phyloP scores from a whole-genome alignment of 1,139 yeast species.

The Geotrichum restrictum region DNA sequence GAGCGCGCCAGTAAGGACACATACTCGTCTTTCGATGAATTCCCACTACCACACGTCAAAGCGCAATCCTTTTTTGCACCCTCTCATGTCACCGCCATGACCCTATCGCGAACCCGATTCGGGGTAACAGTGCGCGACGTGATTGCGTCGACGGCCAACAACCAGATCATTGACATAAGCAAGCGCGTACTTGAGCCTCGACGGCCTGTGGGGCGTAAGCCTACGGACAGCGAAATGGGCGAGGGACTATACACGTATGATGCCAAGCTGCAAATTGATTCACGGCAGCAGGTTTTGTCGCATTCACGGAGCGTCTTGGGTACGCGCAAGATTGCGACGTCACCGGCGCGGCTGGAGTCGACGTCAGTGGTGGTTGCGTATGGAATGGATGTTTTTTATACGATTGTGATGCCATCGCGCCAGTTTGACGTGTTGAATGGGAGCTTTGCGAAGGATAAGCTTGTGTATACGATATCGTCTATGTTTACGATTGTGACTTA shows the following conservation, averaged over 20 bases:
- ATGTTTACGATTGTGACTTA: slow-evolving; percentile 48
- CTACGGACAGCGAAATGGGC: slow-evolving; percentile 51
- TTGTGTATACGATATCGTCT: slow-evolving; percentile 56
- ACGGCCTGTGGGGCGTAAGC: slow-evolving; percentile 48
- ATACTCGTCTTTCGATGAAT: slow-evolving; percentile 42
- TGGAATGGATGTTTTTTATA: slow-evolving; percentile 69
- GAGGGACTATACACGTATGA: slow-evolving; percentile 69
- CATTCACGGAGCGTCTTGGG: slow-evolving; percentile 41
- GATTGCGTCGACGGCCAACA: slow-evolving; percentile 52
- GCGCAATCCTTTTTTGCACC: slow-evolving; percentile 54
- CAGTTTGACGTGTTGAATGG: slow-evolving; percentile 74
- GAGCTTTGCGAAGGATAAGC: slow-evolving; percentile 63
- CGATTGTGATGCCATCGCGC: slow-evolving; percentile 72
- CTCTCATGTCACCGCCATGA: slow-evolving; percentile 50
- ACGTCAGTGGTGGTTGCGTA: slow-evolving; percentile 67
- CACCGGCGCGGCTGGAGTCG: slow-evolving; percentile 74
- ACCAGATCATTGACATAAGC: slow-evolving; percentile 69
- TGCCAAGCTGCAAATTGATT: slow-evolving; percentile 47
- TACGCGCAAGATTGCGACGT: slow-evolving; percentile 41
- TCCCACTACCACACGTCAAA: slow-evolving; percentile 45
- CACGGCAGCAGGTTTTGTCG: slow-evolving; percentile 40
- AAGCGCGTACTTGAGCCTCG: slow-evolving; percentile 42
- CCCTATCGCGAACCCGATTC: slow-evolving; percentile 59
- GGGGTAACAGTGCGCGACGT: slow-evolving; percentile 76
- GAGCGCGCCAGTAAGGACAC: slow-evolving; percentile 36